Percentiles rank a stretch among this genome's conserved stretches.
Conservation (phyloP, 2,329 filamentous ascomycete species). For the Aureobasidium vineae region DNA sequence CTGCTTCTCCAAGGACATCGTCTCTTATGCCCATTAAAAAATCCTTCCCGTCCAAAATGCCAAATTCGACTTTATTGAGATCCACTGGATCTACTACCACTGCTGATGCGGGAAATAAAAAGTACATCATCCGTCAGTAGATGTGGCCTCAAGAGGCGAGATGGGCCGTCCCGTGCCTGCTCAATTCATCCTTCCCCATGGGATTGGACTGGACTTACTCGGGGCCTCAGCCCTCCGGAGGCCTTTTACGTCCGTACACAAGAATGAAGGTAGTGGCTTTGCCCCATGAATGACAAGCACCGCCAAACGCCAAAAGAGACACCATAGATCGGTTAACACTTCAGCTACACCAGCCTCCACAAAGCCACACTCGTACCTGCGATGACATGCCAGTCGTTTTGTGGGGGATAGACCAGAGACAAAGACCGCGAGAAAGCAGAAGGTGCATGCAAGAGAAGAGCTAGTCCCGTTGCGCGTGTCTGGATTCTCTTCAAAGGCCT, state of each 20-base stretch:
- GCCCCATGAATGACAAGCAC: not conserved
- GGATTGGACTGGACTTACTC: not conserved
- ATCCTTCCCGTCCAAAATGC: not conserved
- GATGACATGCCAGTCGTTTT: not conserved
- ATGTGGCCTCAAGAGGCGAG: not conserved
- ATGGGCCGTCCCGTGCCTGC: slow-evolving; percentile 8
- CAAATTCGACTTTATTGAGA: not conserved
- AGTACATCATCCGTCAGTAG: not conserved
- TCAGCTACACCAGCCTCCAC: slow-evolving; percentile 3
- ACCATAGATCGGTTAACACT: not conserved
- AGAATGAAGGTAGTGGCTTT: not conserved
- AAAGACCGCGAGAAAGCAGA: no score
- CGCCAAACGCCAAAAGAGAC: not conserved
- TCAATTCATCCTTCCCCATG: not conserved
- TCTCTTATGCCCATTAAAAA: not conserved
- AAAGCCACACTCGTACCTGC: not conserved
- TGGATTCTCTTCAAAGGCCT: not conserved
- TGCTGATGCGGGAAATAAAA: not conserved
- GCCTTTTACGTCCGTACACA: slow-evolving; percentile 2
- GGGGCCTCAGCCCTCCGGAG: not conserved
- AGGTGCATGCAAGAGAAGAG: not conserved
- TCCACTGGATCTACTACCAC: not conserved
- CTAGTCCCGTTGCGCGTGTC: not conserved
- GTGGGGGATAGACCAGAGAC: not conserved
- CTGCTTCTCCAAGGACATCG: not conserved